Evolutionary conservation across 2,329 filamentous ascomycete genomes (phyloP), one percentile per base, ranked within the genome.

Genomic region (Mycocentrospora acerina): DNA sequence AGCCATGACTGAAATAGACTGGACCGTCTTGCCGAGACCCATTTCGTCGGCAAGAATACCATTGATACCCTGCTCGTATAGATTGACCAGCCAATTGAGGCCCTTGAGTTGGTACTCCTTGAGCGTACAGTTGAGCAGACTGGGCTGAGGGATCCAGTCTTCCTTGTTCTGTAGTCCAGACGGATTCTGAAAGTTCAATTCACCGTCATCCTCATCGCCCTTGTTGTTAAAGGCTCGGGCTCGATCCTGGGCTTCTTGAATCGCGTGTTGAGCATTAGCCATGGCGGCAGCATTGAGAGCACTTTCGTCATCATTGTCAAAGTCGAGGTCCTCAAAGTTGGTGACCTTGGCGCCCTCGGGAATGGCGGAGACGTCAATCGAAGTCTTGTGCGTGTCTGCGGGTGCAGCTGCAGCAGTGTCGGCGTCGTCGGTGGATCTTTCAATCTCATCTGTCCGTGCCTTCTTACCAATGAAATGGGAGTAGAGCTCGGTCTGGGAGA

Each of bases 381-480:
- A 62, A 7, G 71, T 72, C 35, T 78, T 74, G 12, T 40, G 33
- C 16, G 48, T 32, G 34, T 46, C 46, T n/a, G 46, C 35, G 6
- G 58, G 46, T 22, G 77, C 77, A 24, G 47, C 55, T 0, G 72
- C 71, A 14, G 79, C 78, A 4, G 60, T 52, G 36, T 62, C 60
- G 33, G 86, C 83, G 59, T 90, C 89, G 59, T 93, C 88, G 15
- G 89, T 93, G 32, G 88, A 91, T 43, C 86, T 79, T 71, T 98
- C 90, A 32, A 95, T 89, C 63, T 97, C 90, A 55, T 93, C 86
- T 1, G 91, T 97, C 73, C 95, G 95, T 71, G 97, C 95, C 76
- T 98, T 98, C 74, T 95, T 95, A 67, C 93, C 91, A 58, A 98
- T 96, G 70, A 98, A 98, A 76, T 98, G 93, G 28, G 91, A 97